phyloP scores from a whole-genome alignment of 306 rosid species.

The Ammopiptanthus mongolicus region DNA sequence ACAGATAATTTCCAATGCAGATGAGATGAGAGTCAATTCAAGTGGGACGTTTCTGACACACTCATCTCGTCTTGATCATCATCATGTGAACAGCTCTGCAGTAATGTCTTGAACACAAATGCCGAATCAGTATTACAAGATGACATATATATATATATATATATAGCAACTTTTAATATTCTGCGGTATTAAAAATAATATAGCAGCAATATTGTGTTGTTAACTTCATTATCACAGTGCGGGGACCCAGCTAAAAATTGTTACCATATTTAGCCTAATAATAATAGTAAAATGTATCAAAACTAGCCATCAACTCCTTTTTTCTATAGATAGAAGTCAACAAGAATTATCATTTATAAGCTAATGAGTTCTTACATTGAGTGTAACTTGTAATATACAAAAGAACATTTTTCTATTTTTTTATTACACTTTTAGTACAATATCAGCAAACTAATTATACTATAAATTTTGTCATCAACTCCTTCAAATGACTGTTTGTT shows the following conservation, averaged over 20 bases:
- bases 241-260: background rate
- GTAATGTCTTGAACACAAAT: constrained; percentile 13
- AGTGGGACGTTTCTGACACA: constrained; percentile 22
- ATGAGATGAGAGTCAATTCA: constrained; percentile 6
- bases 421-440: no score
- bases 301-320: no score
- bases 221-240: background rate
- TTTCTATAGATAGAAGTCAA: no score
- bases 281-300: background rate
- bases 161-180: background rate
- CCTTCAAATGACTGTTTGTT: no score
- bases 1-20: background rate
- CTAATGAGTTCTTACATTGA: no score
- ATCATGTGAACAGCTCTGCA: constrained; percentile 27
- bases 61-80: constrained; percentile 7
- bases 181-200: background rate
- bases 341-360: no score
- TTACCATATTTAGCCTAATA: background rate
- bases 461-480: no score
- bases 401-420: no score
- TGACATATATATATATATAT: background rate
- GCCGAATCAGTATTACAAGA: constrained; percentile 7
- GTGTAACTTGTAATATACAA: no score
- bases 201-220: background rate
- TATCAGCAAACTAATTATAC: no score